Conservation (phyloP, 2,329 filamentous ascomycete species). For the Moelleriella libera region DNA sequence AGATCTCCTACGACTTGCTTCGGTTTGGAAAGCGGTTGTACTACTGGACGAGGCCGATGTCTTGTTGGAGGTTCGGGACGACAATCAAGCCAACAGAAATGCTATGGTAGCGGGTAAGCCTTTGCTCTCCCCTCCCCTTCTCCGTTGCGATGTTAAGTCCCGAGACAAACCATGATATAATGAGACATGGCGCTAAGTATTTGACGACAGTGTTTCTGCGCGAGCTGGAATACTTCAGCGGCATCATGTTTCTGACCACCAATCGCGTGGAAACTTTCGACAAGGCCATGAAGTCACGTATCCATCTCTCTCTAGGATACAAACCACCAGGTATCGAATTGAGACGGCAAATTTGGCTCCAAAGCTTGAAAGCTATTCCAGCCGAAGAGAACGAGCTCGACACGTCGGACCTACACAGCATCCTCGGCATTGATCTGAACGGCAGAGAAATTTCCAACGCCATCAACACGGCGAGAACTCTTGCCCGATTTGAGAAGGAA, state of each 20-base stretch:
- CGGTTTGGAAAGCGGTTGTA: conserved; percentile 34
- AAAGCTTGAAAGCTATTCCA: background rate
- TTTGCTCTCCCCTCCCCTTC: conserved; percentile 6
- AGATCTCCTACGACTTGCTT: conserved; percentile 16
- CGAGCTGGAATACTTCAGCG: conserved; percentile 29
- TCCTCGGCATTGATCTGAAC: background rate
- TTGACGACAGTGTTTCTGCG: conserved; percentile 18
- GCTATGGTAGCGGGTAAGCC: conserved; percentile 25
- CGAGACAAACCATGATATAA: too few relatives aligned
- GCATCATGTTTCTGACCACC: conserved; percentile 30
- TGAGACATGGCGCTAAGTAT: too few relatives aligned
- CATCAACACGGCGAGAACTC: background rate
- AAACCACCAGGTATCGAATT: background rate
- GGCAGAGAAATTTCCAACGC: background rate
- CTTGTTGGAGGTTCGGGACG: conserved; percentile 32
- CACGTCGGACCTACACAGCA: background rate
- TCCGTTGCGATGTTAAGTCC: too few relatives aligned
- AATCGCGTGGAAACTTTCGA: conserved; percentile 28
- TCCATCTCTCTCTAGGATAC: background rate
- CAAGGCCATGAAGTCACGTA: conserved; percentile 10
- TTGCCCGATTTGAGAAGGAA: background rate
- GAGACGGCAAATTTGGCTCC: background rate
- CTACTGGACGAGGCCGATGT: conserved; percentile 40
- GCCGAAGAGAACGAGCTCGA: background rate
- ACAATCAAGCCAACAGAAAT: conserved; percentile 31